Conservation (phyloP, 2,329 filamentous ascomycete species). For the Chalaropsis thielavioides region DNA sequence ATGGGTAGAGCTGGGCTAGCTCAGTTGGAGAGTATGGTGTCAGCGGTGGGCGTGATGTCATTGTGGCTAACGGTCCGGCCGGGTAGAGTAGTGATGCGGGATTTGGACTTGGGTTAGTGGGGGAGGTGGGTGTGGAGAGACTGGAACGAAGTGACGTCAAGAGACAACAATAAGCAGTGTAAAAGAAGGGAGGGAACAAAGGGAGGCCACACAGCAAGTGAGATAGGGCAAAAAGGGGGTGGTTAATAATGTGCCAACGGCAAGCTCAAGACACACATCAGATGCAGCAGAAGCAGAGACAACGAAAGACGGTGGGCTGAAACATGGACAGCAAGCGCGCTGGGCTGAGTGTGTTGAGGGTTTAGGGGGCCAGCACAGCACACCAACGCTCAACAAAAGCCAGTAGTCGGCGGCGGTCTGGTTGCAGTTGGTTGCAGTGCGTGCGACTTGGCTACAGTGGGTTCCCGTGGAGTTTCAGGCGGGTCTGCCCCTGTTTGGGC, state of each 20-base stretch:
- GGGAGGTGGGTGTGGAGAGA: background rate
- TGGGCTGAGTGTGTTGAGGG: background rate
- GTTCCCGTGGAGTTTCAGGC: background rate
- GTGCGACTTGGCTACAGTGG: background rate
- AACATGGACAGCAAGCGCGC: background rate
- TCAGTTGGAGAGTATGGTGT: conserved; percentile 68
- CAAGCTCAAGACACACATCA: background rate
- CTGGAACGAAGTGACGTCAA: background rate
- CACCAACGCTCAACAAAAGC: background rate
- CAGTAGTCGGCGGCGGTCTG: too few relatives aligned
- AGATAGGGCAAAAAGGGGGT: background rate
- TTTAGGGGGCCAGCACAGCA: background rate
- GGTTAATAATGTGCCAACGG: background rate
- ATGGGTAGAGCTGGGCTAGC: conserved; percentile 67
- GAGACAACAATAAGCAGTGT: background rate
- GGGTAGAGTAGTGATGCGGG: background rate
- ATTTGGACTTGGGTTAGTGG: background rate
- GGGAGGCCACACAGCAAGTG: background rate
- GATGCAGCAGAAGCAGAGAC: background rate
- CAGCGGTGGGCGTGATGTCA: conserved; percentile 67
- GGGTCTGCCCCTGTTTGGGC: background rate
- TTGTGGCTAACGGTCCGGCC: conserved; percentile 29
- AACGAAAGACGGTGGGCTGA: background rate
- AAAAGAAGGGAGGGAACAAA: background rate
- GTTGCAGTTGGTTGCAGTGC: background rate